Base-by-base conservation (phyloP, 169 alveolate species). In the Plasmodium inui region DNA sequence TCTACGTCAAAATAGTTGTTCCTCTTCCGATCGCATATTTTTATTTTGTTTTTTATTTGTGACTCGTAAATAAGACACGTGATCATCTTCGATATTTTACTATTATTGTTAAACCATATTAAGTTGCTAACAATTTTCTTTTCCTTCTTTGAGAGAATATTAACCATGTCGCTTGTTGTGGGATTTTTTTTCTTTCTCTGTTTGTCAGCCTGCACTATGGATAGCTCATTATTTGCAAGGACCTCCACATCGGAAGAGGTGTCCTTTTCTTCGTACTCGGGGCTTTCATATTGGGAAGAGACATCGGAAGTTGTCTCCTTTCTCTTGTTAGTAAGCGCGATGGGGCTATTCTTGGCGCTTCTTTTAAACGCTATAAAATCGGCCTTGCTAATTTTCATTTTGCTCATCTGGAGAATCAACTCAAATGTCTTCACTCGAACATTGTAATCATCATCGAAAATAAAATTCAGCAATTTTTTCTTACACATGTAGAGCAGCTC, bases 71-170 rank as follows among this genome's bases (percentile, higher is more conserved):
- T 91, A 34, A 91, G 44, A 0, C 80, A 44, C 3, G 95, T 91
- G 4, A 91, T 91, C 6, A 91, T 91, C 5, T 82, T 44, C 6
- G 95, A 80, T 57, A 91, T 91, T 81, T 91, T 80, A 19, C 37
- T 72, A 72, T 91, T 91, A 57, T 91, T 91, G 76, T 91, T 91
- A 72, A 91, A 91, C 95, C 95, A 91, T 70, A 91, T 82, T 50
- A 91, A 72, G 57, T 80, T 82, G 19, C 92, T 82, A 3, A 91
- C 72, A 50, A 91, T 91, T 82, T 91, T 80, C 84, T 91, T 91
- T 50, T 80, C 92, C 39, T 32, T 91, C 74, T 81, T 91, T 17
- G 95, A 91, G n/a, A 91, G 46, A n/a, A 91, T 72, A 26, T 70
- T 55, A 5, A 79, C 50, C 28, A 19, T 67, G 39, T 32, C 28